Conservation (phyloP, 352 stramenopile species). For the Phytophthora pluvialis region DNA sequence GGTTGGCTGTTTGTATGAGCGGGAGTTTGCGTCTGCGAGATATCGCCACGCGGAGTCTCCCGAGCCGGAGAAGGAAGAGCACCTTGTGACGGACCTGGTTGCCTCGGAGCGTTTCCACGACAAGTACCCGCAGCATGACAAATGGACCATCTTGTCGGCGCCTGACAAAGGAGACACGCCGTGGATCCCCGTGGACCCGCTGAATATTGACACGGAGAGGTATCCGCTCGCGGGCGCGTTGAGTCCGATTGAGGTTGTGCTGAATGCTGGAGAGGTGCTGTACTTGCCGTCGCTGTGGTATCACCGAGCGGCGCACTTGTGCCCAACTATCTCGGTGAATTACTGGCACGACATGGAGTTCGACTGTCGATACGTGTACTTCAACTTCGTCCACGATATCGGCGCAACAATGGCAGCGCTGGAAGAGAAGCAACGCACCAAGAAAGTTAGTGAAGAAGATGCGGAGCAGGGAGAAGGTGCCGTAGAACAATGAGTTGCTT, state of each 20-base stretch:
- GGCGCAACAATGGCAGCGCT: constrained; percentile 26
- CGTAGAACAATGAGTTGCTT: neutral
- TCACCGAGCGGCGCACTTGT: constrained; percentile 80
- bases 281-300: constrained; percentile 89
- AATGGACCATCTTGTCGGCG: constrained; percentile 58
- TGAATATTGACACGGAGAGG: constrained; percentile 57
- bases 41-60: constrained; percentile 54
- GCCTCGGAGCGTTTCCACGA: constrained; percentile 58
- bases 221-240: constrained; percentile 66
- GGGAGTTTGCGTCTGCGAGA: constrained; percentile 62
- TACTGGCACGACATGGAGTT: constrained; percentile 93
- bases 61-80: constrained; percentile 12
- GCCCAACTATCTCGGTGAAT: constrained; percentile 84
- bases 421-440: constrained; percentile 13
- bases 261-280: constrained; percentile 72
- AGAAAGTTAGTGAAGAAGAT: constrained; percentile 1
- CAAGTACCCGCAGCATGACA: constrained; percentile 50
- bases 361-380: constrained; percentile 88
- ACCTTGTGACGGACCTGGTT: constrained; percentile 31
- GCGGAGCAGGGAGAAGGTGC: neutral
- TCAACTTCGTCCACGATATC: constrained; percentile 79
- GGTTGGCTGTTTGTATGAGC: constrained; percentile 91
- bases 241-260: constrained; percentile 67
- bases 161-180: constrained; percentile 62
- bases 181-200: constrained; percentile 84